phyloP scores from a whole-genome alignment of 345 rosid genomes.

The Populus davidiana region DNA sequence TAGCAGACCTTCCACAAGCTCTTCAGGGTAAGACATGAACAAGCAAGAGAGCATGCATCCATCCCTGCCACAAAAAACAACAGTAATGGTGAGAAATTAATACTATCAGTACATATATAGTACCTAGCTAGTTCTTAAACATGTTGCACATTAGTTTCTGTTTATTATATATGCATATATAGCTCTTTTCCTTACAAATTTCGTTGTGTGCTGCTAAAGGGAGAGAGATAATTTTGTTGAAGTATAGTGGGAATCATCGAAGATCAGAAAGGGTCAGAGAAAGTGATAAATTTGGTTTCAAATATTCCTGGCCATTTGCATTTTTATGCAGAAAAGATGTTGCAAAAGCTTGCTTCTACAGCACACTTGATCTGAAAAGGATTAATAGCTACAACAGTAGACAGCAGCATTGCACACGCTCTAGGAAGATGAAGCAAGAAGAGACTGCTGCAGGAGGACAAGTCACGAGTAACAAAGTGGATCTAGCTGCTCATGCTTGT shows the following conservation, averaged over 20 bases:
- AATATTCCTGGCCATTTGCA: constrained; percentile 25
- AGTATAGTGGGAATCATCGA: constrained; percentile 20
- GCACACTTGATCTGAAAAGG: constrained; percentile 46
- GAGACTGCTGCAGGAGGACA: constrained; percentile 25
- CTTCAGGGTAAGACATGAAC: constrained; percentile 41
- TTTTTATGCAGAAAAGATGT: constrained; percentile 55
- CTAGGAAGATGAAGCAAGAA: constrained; percentile 52
- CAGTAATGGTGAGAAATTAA: constrained; percentile 23
- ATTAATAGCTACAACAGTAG: constrained; percentile 17
- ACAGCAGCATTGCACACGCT: constrained; percentile 25
- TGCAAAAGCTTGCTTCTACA: constrained; percentile 55
- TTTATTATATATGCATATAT: neutral
- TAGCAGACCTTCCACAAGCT: constrained; percentile 69
- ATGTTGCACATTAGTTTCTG: neutral
- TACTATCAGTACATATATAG: neutral
- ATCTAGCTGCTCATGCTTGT: constrained; percentile 30
- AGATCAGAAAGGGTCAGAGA: constrained; percentile 20
- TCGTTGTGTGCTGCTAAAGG: constrained; percentile 31
- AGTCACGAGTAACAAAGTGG: constrained; percentile 23
- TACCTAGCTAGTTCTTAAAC: neutral
- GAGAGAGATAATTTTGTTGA: constrained; percentile 24
- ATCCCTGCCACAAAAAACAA: constrained; percentile 6
- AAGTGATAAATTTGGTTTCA: constrained; percentile 4
- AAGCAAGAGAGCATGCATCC: constrained; percentile 18
- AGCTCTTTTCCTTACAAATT: neutral